Conservation (phyloP, 1,139 yeast genomes). For the Kurtzmaniella quercitrusa region DNA sequence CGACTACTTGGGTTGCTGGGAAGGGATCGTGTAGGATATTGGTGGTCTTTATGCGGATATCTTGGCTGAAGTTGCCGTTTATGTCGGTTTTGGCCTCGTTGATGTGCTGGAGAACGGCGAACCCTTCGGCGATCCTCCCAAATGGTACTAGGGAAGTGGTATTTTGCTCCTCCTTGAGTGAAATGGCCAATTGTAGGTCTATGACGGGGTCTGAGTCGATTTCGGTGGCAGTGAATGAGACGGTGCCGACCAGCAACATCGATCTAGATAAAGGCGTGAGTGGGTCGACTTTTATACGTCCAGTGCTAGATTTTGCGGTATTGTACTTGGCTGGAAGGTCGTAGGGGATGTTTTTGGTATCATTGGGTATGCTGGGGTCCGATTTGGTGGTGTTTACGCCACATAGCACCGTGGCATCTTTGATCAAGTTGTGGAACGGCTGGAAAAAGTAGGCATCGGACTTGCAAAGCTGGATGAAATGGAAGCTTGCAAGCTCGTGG, state of each 20-base stretch:
- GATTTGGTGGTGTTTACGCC: constrained; percentile 21
- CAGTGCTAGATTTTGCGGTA: neutral
- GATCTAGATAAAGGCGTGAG: neutral
- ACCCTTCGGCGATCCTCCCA: constrained; percentile 53
- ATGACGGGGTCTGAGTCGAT: constrained; percentile 5
- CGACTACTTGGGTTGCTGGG: constrained; percentile 21
- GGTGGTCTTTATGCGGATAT: constrained; percentile 49
- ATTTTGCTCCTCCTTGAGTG: neutral
- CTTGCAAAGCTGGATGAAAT: constrained; percentile 55
- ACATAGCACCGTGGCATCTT: constrained; percentile 32
- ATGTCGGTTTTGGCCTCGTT: constrained; percentile 37
- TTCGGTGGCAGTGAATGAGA: constrained; percentile 26
- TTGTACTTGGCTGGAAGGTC: neutral
- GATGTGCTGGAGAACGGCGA: constrained; percentile 41
- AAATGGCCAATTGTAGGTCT: neutral
- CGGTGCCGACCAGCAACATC: constrained; percentile 24
- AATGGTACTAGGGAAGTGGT: constrained; percentile 22
- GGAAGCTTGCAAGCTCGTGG: constrained; percentile 36
- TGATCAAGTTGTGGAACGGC: constrained; percentile 42
- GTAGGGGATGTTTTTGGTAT: neutral
- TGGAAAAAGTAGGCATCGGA: constrained; percentile 49
- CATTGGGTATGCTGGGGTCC: neutral
- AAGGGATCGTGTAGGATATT: constrained; percentile 55
- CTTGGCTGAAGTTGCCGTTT: constrained; percentile 14
- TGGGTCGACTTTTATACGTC: neutral